Evolutionary conservation across 139 green algal genomes (phyloP).

Genomic region (Picochlorum sp.): DNA sequence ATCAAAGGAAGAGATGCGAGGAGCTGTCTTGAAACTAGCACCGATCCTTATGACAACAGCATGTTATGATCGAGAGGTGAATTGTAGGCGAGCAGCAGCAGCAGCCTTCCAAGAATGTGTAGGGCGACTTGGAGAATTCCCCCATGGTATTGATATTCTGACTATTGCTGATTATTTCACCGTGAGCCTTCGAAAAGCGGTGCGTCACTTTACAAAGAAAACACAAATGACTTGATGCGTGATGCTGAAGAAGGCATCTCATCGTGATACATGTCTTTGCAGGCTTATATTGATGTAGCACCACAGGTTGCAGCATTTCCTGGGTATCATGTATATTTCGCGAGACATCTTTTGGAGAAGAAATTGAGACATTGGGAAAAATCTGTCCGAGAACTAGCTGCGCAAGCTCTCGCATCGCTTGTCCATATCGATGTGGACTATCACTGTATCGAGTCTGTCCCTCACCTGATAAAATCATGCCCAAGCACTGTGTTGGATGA

Average conservation of each 20-base stretch:
- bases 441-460: constrained; percentile 28
- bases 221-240: no score
- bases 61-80: constrained; percentile 83
- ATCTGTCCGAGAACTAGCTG: constrained; percentile 66
- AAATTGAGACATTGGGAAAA: constrained; percentile 92
- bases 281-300: constrained; percentile 60
- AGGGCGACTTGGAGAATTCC: constrained; percentile 76
- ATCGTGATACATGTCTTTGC: background rate
- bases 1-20: constrained; percentile 44
- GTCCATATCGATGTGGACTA: constrained; percentile 36
- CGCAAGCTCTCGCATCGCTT: constrained; percentile 56
- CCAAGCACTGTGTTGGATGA: constrained; percentile 51
- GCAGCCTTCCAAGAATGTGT: constrained; percentile 91
- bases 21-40: constrained; percentile 41
- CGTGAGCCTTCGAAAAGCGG: constrained; percentile 38
- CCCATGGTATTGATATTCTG: constrained; percentile 87
- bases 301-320: constrained; percentile 42
- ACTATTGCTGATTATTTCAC: constrained; percentile 85
- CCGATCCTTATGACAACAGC: constrained; percentile 72
- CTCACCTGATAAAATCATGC: constrained; percentile 43
- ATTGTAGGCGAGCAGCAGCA: constrained; percentile 78
- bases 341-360: constrained; percentile 61
- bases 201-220: background rate
- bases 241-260: no score
- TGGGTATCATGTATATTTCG: constrained; percentile 52